A percentile compares a stretch with the other conserved stretches of the same genome.
These are phyloP conservation scores for Lactarius evosmus DNA, from an alignment of 768 basidiomycete species.

Conservation along the genomic window DNA sequence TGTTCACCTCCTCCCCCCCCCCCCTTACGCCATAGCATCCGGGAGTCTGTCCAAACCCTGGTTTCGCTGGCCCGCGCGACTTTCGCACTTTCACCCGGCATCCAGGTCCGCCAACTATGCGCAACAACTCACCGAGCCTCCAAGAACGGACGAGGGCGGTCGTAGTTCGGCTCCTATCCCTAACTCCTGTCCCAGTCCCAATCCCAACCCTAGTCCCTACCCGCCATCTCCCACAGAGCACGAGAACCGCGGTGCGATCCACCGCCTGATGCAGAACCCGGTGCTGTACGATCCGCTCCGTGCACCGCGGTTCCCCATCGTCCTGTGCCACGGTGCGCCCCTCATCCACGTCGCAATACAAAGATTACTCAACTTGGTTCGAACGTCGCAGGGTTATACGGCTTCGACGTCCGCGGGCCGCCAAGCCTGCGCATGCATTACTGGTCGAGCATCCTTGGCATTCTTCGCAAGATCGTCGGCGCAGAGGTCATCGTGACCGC, in stretches of 20 bases:
- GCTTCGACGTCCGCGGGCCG: constrained; percentile 89
- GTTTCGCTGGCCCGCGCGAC: constrained; percentile 19
- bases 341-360: not conserved
- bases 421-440: constrained; percentile 88
- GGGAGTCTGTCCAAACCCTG: constrained; percentile 6
- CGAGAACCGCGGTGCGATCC: constrained; percentile 48
- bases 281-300: constrained; percentile 74
- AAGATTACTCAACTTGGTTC: not conserved
- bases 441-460: constrained; percentile 84
- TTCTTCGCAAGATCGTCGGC: constrained; percentile 76
- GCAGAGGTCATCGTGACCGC: constrained; percentile 95
- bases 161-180: not conserved
- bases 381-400: constrained; percentile 69
- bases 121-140: not conserved
- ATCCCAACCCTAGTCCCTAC: not conserved
- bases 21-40: not conserved
- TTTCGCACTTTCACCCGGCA: constrained; percentile 5
- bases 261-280: constrained; percentile 72
- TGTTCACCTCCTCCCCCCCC: not conserved
- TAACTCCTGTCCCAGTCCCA: not conserved
- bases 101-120: not conserved
- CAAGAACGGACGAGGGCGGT: not conserved
- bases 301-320: constrained; percentile 83
- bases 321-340: constrained; percentile 87
- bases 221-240: constrained; percentile 6